Conservation (phyloP, 257 asterid genomes). For the Nicotiana benthamiana region DNA sequence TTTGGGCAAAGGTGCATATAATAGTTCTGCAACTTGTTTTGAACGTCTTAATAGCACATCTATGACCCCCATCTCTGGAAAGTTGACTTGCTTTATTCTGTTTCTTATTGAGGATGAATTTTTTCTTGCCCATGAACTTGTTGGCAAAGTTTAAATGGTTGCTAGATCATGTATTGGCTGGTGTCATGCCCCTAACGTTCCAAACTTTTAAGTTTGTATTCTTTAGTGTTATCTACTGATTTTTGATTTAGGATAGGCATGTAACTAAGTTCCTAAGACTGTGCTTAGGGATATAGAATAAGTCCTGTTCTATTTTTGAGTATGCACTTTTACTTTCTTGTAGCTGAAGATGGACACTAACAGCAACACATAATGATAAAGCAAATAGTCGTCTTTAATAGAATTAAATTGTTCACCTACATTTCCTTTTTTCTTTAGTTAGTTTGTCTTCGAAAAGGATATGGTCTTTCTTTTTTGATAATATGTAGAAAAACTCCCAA, state of each 20-base stretch:
- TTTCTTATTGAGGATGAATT: background rate
- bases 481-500: background rate
- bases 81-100: background rate
- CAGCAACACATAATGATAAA: background rate
- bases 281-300: background rate
- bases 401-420: background rate
- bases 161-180: background rate
- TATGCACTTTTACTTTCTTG: background rate
- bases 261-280: background rate
- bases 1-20: slow-evolving; percentile 95
- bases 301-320: background rate
- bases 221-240: background rate
- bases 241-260: background rate
- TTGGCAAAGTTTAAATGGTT: background rate
- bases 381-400: background rate
- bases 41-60: background rate
- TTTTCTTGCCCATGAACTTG: background rate
- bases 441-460: background rate
- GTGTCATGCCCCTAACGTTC: background rate
- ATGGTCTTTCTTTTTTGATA: background rate
- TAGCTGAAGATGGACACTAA: background rate
- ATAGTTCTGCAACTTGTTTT: slow-evolving; percentile 8
- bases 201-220: background rate
- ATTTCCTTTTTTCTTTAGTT: background rate
- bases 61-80: background rate